Conservation (phyloP, 2,329 filamentous ascomycete species). For the Cladobotryum mycophilum region DNA sequence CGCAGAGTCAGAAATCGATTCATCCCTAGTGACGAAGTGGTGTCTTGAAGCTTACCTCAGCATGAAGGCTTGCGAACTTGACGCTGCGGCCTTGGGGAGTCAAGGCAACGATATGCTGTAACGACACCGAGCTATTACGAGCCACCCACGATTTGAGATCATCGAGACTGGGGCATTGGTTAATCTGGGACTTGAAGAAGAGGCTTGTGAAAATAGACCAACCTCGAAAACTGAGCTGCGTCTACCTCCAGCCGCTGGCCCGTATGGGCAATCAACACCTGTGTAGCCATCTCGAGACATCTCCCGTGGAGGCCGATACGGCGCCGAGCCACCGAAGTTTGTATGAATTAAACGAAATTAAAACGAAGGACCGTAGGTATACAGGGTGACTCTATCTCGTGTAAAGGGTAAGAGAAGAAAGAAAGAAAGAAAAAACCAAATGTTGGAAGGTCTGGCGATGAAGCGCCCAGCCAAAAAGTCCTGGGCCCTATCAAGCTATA, state of each 20-base stretch:
- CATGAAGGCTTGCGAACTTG: slow-evolving; percentile 71
- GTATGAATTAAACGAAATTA: neutral
- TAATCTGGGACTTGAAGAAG: slow-evolving; percentile 1
- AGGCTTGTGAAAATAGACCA: slow-evolving; percentile 24
- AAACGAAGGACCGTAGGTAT: neutral
- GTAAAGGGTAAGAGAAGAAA: neutral
- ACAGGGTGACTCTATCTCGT: neutral
- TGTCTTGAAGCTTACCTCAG: slow-evolving; percentile 55
- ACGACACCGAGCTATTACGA: slow-evolving; percentile 64
- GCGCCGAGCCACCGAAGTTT: slow-evolving; percentile 19
- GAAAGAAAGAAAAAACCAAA: neutral
- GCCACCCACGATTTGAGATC: slow-evolving; percentile 78
- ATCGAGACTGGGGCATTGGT: slow-evolving; percentile 57
- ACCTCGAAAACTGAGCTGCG: slow-evolving; percentile 68
- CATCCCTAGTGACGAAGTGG: neutral
- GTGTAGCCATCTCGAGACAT: slow-evolving; percentile 73
- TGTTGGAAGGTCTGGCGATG: too few species aligned
- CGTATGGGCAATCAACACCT: slow-evolving; percentile 88
- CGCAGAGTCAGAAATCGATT: slow-evolving; percentile 2
- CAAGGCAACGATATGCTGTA: slow-evolving; percentile 78
- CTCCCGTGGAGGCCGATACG: slow-evolving; percentile 28
- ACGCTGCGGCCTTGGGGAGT: slow-evolving; percentile 79
- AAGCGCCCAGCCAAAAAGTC: neutral
- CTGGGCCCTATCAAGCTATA: neutral
- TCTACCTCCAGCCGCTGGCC: slow-evolving; percentile 80